phyloP scores from a whole-genome alignment of 345 rosid genomes.

The Lepidium didymum region DNA sequence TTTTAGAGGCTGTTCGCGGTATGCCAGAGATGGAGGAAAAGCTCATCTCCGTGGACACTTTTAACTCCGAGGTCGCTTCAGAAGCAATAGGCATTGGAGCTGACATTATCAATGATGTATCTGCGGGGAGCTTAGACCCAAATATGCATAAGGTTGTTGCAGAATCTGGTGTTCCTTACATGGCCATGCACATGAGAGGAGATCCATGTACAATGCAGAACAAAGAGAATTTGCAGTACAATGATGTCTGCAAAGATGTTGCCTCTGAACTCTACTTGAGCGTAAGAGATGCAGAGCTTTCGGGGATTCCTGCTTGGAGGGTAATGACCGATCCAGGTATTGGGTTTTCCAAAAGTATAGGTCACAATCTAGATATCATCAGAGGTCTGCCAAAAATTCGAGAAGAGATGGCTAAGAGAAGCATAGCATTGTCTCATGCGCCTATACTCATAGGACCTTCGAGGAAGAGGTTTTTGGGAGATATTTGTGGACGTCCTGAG shows the following conservation, averaged over 20 bases:
- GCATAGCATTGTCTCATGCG: slow-evolving; percentile 60
- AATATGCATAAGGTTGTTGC: slow-evolving; percentile 60
- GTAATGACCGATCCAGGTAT: slow-evolving; percentile 81
- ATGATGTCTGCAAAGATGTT: slow-evolving; percentile 63
- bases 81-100: slow-evolving; percentile 78
- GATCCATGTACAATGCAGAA: slow-evolving; percentile 84
- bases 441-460: slow-evolving; percentile 81
- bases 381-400: slow-evolving; percentile 48
- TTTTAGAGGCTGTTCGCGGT: slow-evolving; percentile 53
- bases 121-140: slow-evolving; percentile 67
- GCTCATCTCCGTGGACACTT: slow-evolving; percentile 75
- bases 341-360: slow-evolving; percentile 75
- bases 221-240: slow-evolving; percentile 54
- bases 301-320: slow-evolving; percentile 91
- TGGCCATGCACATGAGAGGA: slow-evolving; percentile 96
- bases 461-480: slow-evolving; percentile 81
- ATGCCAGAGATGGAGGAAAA: slow-evolving; percentile 90
- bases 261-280: slow-evolving; percentile 55
- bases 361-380: slow-evolving; percentile 69
- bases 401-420: slow-evolving; percentile 57
- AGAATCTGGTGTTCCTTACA: slow-evolving; percentile 60
- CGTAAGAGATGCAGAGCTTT: slow-evolving; percentile 58
- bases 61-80: slow-evolving; percentile 77
- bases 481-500: slow-evolving; percentile 49
- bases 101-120: slow-evolving; percentile 78